Conservation (phyloP, 257 asterid species). For the Solanum chaucha region DNA sequence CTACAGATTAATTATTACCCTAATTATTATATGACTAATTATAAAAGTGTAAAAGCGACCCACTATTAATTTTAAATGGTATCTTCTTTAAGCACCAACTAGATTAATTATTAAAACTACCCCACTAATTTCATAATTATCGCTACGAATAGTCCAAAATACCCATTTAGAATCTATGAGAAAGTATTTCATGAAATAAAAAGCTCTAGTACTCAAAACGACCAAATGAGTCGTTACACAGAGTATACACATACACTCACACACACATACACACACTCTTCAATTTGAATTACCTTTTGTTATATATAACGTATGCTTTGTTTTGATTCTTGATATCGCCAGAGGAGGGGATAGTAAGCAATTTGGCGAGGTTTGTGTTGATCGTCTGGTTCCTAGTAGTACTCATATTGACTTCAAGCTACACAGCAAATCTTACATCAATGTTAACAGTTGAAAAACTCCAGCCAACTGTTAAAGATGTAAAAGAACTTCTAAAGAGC, state of each 20-base stretch:
- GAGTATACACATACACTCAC: not conserved
- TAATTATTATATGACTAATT: too few relatives aligned
- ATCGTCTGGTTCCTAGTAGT: constrained; percentile 33
- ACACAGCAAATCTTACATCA: constrained; percentile 47
- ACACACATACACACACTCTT: not conserved
- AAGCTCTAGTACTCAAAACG: too few relatives aligned
- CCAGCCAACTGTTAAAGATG: constrained; percentile 36
- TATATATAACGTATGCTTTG: not conserved
- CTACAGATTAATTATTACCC: too few relatives aligned
- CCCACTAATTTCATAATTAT: too few relatives aligned
- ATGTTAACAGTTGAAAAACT: constrained; percentile 41
- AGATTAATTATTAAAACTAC: too few relatives aligned
- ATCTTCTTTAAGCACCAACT: too few relatives aligned
- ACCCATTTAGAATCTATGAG: too few relatives aligned
- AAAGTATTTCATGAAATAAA: too few relatives aligned
- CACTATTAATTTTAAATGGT: too few relatives aligned
- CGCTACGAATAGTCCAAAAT: too few relatives aligned
- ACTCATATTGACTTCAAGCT: constrained; percentile 33
- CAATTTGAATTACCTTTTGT: not conserved
- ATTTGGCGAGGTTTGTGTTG: constrained; percentile 32
- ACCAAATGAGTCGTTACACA: too few relatives aligned
- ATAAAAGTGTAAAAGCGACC: too few relatives aligned
- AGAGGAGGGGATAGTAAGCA: constrained; percentile 36
- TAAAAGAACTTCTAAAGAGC: constrained; percentile 16
- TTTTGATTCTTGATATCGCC: not conserved